These are phyloP conservation scores for Ensete glaucum DNA, from an alignment of 176 grass and related monocot species.

Conservation along the genomic window DNA sequence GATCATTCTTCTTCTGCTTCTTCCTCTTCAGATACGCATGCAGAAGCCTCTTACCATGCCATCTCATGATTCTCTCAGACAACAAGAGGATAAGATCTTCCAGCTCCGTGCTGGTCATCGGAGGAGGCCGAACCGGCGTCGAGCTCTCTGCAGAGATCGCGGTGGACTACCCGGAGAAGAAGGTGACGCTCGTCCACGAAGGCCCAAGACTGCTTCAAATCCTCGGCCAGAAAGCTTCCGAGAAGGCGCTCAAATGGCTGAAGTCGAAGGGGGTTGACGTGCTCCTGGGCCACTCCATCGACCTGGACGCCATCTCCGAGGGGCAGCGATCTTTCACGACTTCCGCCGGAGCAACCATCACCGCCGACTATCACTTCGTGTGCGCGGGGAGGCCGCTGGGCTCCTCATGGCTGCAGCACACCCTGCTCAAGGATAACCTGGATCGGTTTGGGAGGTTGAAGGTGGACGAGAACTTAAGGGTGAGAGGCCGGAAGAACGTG, in stretches of 20 bases:
- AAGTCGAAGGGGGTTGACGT: background rate
- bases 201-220: background rate
- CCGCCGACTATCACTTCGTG: background rate
- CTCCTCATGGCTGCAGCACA: background rate
- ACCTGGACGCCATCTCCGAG: background rate
- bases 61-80: background rate
- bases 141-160: conserved; percentile 7
- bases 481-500: background rate
- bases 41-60: background rate
- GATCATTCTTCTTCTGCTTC: too few species aligned
- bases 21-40: background rate
- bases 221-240: conserved; percentile 1
- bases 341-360: background rate
- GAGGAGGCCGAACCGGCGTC: conserved; percentile 7
- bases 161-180: conserved; percentile 1
- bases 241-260: conserved; percentile 1
- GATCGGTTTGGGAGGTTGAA: background rate
- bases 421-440: background rate
- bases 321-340: background rate
- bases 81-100: conserved; percentile 10
- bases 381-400: background rate
- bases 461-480: conserved; percentile 4
- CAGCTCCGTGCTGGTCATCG: conserved; percentile 1
- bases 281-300: conserved; percentile 2
- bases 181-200: background rate